Base-by-base conservation (phyloP, 2,329 filamentous ascomycete genomes). In the Claviceps arundinis region DNA sequence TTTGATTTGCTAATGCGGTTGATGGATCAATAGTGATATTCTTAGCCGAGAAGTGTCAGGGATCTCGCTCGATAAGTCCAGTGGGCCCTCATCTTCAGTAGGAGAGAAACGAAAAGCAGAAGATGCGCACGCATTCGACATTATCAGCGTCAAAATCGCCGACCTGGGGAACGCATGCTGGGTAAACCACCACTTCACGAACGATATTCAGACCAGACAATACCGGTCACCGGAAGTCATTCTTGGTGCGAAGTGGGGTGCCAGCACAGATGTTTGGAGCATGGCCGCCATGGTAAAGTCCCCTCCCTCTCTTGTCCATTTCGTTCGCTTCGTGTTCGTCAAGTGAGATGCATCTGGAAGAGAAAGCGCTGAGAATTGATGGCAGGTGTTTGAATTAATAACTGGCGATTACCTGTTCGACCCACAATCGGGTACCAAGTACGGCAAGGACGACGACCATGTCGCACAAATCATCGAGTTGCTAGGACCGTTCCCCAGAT, bases 231-330 rank as follows among this genome's bases (percentile, higher is more conserved):
- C 93, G 1, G 93, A 98, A 70, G 93, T 98, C 52, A 97, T 98
- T 55, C 74, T 98, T 19, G 93, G 93, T 41, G 82, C 89, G 3
- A 97, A 97, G 73, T 98, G 93, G 93, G 93, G 93, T 59, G 93
- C 93, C n/a, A 97, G 91, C 65, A 97, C 93, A 1, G 93, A 98
- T 69, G 87, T 97, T 7, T 98, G 93, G 93, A 97, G 91, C 70
- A 98, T 98, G 93, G 90, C 93, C 54, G 87, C 87, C 59, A 98
- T 98, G 93, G 93, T 97, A 77, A 62, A 81, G 30, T 22, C n/a
- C 26, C 26, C 26, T 19, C 2, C 13, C 19, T 14, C n/a, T 37
- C 14, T 22, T 14, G 8, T 13, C 7, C 8, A 8, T 34, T 45
- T 17, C 3, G 11, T 19, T 43, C 17, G 11, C 38, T 37, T 44